These are phyloP conservation scores for Rhizoctonia solani DNA, from an alignment of 1,284 basidiomycete species.

Conservation along the genomic window DNA sequence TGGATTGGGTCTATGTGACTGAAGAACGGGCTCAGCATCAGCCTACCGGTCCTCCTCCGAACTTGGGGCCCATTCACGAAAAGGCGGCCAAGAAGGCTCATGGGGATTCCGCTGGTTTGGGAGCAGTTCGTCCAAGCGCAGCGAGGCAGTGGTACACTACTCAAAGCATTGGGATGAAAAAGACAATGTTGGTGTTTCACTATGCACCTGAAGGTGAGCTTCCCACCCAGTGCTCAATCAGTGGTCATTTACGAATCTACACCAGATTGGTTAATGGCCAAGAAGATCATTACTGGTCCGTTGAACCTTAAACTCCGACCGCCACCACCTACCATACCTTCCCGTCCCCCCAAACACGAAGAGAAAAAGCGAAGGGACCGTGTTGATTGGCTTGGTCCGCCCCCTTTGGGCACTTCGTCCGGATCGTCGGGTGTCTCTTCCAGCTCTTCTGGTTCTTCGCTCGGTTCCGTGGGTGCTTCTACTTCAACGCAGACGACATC, in stretches of 20 bases:
- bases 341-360: neutral
- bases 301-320: constrained; percentile 10
- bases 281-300: constrained; percentile 27
- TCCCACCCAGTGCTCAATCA: neutral
- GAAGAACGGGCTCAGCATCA: constrained; percentile 13
- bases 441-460: neutral
- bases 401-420: constrained; percentile 1
- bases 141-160: constrained; percentile 29
- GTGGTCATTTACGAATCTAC: neutral
- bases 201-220: constrained; percentile 29
- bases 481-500: neutral
- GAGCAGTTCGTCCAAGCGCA: neutral
- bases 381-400: constrained; percentile 19
- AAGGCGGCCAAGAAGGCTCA: constrained; percentile 28
- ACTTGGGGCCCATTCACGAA: constrained; percentile 27
- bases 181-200: constrained; percentile 26
- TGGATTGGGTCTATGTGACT: constrained; percentile 28
- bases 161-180: constrained; percentile 30
- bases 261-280: constrained; percentile 20
- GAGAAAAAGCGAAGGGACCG: neutral
- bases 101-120: constrained; percentile 17
- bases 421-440: neutral
- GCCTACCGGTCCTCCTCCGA: neutral
- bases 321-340: neutral
- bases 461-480: neutral